Conservation (phyloP, 2,329 filamentous ascomycete species). For the Pestalotiopsis sp. region DNA sequence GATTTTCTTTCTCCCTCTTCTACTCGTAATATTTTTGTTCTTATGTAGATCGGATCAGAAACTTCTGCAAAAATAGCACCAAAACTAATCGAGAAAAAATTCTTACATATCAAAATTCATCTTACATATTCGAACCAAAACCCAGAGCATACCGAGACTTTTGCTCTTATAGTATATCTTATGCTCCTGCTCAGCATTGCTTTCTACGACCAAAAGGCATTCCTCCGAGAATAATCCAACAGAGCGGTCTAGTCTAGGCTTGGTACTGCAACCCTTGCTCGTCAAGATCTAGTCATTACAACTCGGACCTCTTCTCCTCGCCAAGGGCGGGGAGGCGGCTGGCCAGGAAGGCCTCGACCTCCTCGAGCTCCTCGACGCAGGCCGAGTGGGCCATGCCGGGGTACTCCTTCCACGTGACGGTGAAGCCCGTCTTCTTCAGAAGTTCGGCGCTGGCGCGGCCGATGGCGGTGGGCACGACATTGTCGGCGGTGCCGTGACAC, state of each 20-base stretch:
- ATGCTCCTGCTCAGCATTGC: too few species aligned
- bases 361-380: constrained; percentile 76
- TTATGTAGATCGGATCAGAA: too few species aligned
- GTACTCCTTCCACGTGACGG: constrained; percentile 78
- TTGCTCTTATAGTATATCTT: too few species aligned
- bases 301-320: constrained; percentile 38
- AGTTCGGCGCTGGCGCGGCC: constrained; percentile 68
- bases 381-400: constrained; percentile 74
- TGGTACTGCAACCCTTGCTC: neutral
- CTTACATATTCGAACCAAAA: too few species aligned
- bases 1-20: too few species aligned
- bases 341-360: constrained; percentile 66
- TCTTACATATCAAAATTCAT: too few species aligned
- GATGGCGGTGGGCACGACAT: constrained; percentile 69
- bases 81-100: too few species aligned
- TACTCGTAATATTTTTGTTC: too few species aligned
- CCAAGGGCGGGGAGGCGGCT: constrained; percentile 45
- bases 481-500: constrained; percentile 82
- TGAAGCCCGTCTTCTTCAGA: constrained; percentile 70
- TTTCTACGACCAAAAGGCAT: too few species aligned
- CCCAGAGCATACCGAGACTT: too few species aligned
- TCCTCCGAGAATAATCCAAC: neutral
- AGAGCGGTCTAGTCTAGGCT: too few species aligned
- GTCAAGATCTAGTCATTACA: constrained; percentile 21
- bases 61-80: too few species aligned